These are phyloP conservation scores for Colletotrichum tabaci DNA, from an alignment of 2,329 filamentous ascomycete genomes.

Conservation along the genomic window DNA sequence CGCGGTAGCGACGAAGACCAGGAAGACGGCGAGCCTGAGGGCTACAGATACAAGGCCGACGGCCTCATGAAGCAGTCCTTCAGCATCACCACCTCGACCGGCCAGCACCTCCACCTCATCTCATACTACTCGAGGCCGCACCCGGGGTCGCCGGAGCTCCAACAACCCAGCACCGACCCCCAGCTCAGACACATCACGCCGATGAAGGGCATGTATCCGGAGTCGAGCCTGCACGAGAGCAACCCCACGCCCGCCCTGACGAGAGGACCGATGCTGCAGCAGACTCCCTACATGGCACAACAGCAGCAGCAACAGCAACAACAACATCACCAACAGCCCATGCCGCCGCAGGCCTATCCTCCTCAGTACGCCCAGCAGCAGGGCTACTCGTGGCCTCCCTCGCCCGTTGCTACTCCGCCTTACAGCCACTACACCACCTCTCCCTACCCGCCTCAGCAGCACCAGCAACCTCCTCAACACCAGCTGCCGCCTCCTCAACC, in stretches of 20 bases:
- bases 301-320: constrained; percentile 51
- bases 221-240: constrained; percentile 91
- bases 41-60: constrained; percentile 95
- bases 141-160: constrained; percentile 79
- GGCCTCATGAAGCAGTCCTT: constrained; percentile 99
- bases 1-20: constrained; percentile 88
- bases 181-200: constrained; percentile 86
- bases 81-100: constrained; percentile 92
- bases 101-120: constrained; percentile 96
- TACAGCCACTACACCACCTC: constrained; percentile 62
- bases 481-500: constrained; percentile 44
- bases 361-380: constrained; percentile 58
- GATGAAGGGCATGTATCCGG: constrained; percentile 95
- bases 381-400: constrained; percentile 69
- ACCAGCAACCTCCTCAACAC: constrained; percentile 39
- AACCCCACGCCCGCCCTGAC: constrained; percentile 86
- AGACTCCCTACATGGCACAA: constrained; percentile 50
- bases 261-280: constrained; percentile 76
- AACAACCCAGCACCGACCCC: constrained; percentile 86
- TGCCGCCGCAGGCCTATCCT: constrained; percentile 55
- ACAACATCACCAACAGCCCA: constrained; percentile 53
- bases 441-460: constrained; percentile 52
- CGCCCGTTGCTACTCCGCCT: constrained; percentile 68
- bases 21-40: constrained; percentile 87
- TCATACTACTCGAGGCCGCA: constrained; percentile 94